Base-by-base conservation (phyloP, 2,329 filamentous ascomycete species). In the Pseudogymnoascus sp. region DNA sequence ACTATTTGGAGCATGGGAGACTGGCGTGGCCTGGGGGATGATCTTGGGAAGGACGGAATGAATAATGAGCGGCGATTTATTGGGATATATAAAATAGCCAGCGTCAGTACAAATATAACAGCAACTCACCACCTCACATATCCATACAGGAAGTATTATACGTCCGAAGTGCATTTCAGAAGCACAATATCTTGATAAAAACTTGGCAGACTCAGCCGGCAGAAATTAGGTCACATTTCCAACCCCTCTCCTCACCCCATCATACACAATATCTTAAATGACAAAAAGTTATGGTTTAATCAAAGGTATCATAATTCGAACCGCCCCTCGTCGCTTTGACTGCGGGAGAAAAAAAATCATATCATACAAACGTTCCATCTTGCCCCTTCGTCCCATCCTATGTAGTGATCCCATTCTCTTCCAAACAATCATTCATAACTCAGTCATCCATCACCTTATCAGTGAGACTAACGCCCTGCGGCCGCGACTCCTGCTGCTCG, bases 381-480 rank as follows among this genome's bases (percentile, higher is more conserved):
- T 3, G 18, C 19, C 23, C 23, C 41, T 48, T 48, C 23, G n/a
- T 48, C 45, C 5, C 45, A 52, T 52, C 45, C 45, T 52, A 52
- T 30, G 45, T 19, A 33, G 10, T 2, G 13, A 1, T 3, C 30
- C 45, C 10, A n/a, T 10, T 5, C 7, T 21, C 39, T 6, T 21
- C 19, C 8, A 18, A 52, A 28, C 23, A 30, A 30, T 52, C 45
- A 45, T 45, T 26, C 21, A 30, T 30, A 62, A 52, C 45, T 70
- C 73, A 89, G 73, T 89, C 85, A 73, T 90, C 85, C 85, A 90
- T 89, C n/a, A 87, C 84, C 73, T 82, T 85, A 71, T 91, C 88
- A 68, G 83, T 83, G 68, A 91, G 76, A 65, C 84, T 85, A 39
- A 90, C 86, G 5, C 85, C 82, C 57, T 75, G 72, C 48, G 68